Conservation (phyloP, 495 filamentous ascomycete genomes). For the Xanthoparmelia taractica region DNA sequence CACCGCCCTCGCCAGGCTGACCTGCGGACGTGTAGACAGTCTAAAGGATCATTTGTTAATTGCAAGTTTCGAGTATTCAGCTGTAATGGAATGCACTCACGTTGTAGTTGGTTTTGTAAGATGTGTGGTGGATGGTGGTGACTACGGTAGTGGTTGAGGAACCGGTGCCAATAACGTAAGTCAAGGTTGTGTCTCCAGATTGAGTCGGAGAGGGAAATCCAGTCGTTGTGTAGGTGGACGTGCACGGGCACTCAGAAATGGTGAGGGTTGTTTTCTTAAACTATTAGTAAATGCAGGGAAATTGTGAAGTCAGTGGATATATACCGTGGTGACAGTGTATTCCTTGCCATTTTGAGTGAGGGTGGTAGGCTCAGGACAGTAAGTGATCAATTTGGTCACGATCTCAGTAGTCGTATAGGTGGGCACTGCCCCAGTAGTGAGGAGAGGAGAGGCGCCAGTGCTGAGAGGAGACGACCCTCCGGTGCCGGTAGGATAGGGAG, state of each 20-base stretch:
- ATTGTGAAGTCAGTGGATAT: constrained; percentile 3
- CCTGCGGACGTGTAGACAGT: constrained; percentile 25
- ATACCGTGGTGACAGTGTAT: constrained; percentile 68
- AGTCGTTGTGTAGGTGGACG: constrained; percentile 12
- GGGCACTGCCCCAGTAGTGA: constrained; percentile 14
- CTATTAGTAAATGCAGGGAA: background rate
- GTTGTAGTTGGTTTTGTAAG: constrained; percentile 29
- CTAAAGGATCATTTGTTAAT: background rate
- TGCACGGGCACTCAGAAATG: constrained; percentile 22
- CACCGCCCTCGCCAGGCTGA: constrained; percentile 1
- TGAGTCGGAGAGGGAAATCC: constrained; percentile 21
- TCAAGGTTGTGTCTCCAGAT: constrained; percentile 43
- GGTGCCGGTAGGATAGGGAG: constrained; percentile 8
- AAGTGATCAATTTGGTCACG: constrained; percentile 19
- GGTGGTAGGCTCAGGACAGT: constrained; percentile 22
- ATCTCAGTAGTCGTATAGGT: constrained; percentile 4
- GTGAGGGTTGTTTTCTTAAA: constrained; percentile 27
- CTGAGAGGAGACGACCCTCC: background rate
- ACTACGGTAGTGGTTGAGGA: constrained; percentile 48
- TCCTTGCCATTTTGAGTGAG: constrained; percentile 61
- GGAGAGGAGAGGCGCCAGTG: constrained; percentile 10
- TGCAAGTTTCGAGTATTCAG: background rate
- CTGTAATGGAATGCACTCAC: constrained; percentile 9
- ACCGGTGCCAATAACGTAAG: constrained; percentile 53
- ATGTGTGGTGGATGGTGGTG: constrained; percentile 48